Percentiles rank a stretch among this genome's conserved stretches.
Evolutionary conservation across 179 eudicot genomes (phyloP).

Genomic region (Spinacia oleracea): DNA sequence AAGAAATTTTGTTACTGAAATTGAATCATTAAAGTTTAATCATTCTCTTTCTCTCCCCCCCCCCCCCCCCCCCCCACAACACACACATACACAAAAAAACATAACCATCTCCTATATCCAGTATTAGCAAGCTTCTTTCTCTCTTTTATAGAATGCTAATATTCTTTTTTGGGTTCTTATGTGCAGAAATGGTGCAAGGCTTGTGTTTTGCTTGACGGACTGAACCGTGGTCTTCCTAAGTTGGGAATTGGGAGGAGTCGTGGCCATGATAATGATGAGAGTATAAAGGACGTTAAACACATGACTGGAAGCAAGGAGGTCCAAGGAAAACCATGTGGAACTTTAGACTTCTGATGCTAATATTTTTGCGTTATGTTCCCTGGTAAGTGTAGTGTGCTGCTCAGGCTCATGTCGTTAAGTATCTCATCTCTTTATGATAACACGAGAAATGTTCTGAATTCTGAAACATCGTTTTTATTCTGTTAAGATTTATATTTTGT

Average conservation of each 20-base stretch:
- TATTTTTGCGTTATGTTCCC: neutral
- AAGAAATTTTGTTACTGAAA: neutral
- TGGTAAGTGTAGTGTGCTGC: neutral
- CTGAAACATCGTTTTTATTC: neutral
- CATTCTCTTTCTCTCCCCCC: no score
- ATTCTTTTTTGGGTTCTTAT: constrained; percentile 6
- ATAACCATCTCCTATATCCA: no score
- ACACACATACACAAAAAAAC: no score
- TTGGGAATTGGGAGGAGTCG: constrained; percentile 80
- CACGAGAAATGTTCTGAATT: neutral
- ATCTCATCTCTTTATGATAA: neutral
- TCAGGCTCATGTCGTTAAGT: no score
- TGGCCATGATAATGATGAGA: constrained; percentile 35
- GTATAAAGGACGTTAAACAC: constrained; percentile 31
- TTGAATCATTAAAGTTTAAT: neutral
- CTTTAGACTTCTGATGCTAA: constrained; percentile 62
- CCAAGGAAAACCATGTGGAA: constrained; percentile 79
- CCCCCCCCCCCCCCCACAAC: no score
- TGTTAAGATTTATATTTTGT: neutral
- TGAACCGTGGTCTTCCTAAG: constrained; percentile 90
- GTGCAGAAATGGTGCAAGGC: constrained; percentile 98
- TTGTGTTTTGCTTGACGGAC: constrained; percentile 90
- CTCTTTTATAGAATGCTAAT: constrained; percentile 5
- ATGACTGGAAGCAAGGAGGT: constrained; percentile 50
- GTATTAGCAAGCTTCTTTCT: neutral